Base-by-base conservation (phyloP, 495 filamentous ascomycete genomes). In the Aspergillus baeticus region DNA sequence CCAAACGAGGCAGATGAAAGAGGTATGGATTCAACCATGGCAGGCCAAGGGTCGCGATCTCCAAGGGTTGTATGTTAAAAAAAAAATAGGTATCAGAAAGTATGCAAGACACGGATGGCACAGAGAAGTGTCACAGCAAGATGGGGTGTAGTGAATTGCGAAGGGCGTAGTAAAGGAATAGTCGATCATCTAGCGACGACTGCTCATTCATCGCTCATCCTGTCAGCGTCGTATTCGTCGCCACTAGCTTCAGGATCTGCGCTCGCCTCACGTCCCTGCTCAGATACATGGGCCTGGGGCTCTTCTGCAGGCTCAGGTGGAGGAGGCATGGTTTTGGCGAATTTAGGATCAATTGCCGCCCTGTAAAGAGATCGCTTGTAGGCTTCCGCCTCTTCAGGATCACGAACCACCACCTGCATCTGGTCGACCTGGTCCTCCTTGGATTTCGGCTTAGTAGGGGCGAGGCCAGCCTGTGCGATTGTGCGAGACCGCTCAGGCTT, bases 401-500 rank as follows among this genome's bases (percentile, higher is more conserved):
- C 81, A 23, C 77, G 71, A 22, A 84, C 71, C 14, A 67, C 65
- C 13, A 86, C 64, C 55, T 85, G 77, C 37, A 87, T 70, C 56
- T 79, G 73, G 57, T 87, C 82, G 22, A 84, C 68, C 55, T 79
- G 75, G 23, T 80, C 73, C 34, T 76, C 73, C 51, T 68, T 68
- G 11, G 63, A 58, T 57, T 73, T 65, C 1, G 66, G 65, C 0
- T 61, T 63, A 10, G 65, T 71, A 38, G 74, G 75, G 34, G 71
- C 71, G 47, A 77, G 60, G 23, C 76, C 77, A 15, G 76, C 72
- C 43, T 76, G 72, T 6, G 75, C 78, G 17, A 80, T 73, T 34
- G 77, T 83, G 46, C 73, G 74, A 31, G 74, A 72, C 54, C 85
- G 70, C 61, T 80, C 78, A 5, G 83, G 81, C 71, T 84, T 80